Evolutionary conservation across 495 filamentous ascomycete genomes (phyloP).

Genomic region (Trichoderma asperelloides): DNA sequence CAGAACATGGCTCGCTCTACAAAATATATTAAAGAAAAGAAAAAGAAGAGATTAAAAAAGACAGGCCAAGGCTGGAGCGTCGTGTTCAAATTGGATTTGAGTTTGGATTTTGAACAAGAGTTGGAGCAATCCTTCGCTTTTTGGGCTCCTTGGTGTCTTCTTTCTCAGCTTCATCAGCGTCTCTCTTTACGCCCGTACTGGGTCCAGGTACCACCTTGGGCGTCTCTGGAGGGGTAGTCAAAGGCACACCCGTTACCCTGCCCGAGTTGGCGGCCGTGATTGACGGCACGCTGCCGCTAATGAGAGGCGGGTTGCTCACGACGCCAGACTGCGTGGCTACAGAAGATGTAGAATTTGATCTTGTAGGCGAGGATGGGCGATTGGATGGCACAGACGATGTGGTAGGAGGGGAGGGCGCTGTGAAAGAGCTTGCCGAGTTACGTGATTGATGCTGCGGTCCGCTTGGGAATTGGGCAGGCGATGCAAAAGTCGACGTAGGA

Average conservation of each 20-base stretch:
- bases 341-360: constrained; percentile 84
- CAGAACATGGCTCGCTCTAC: not conserved
- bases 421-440: constrained; percentile 38
- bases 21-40: not conserved
- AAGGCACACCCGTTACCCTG: constrained; percentile 42
- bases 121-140: constrained; percentile 72
- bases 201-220: constrained; percentile 46
- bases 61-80: not conserved
- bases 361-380: constrained; percentile 64
- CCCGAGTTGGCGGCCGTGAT: constrained; percentile 62
- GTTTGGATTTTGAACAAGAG: constrained; percentile 45
- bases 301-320: constrained; percentile 72
- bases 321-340: constrained; percentile 49
- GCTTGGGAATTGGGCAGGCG: constrained; percentile 47
- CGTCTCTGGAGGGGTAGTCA: constrained; percentile 76
- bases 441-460: constrained; percentile 38
- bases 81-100: no score
- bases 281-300: constrained; percentile 60
- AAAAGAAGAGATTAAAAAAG: not conserved
- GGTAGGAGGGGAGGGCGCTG: constrained; percentile 49
- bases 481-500: constrained; percentile 49
- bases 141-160: constrained; percentile 48
- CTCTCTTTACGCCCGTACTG: constrained; percentile 49
- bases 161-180: constrained; percentile 41
- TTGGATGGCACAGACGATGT: constrained; percentile 36